These are phyloP conservation scores for Hirsutella thompsonii DNA, from an alignment of 2,329 filamentous ascomycete genomes.

Conservation along the genomic window DNA sequence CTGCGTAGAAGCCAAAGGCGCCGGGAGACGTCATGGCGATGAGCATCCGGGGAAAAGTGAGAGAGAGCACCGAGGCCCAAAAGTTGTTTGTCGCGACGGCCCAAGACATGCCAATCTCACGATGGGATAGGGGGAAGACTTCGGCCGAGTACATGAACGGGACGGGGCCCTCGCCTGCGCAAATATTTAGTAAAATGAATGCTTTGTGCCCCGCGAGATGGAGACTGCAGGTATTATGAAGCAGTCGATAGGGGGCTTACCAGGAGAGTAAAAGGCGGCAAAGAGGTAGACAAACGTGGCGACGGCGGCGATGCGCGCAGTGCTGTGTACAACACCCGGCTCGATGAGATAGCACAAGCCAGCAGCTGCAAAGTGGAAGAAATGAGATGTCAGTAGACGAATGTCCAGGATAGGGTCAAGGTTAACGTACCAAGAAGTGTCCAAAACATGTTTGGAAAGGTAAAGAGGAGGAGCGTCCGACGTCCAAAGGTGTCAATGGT, in stretches of 20 bases:
- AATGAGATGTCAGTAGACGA: not conserved
- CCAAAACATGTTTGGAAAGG: conserved; percentile 21
- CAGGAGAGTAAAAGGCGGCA: conserved; percentile 20
- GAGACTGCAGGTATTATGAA: too few relatives aligned
- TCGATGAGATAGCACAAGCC: conserved; percentile 15
- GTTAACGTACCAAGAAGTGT: conserved; percentile 8
- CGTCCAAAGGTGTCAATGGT: conserved; percentile 15
- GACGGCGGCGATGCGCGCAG: conserved; percentile 16
- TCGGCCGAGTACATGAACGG: conserved; percentile 25
- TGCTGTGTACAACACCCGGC: conserved; percentile 5
- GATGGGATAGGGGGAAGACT: conserved; percentile 23
- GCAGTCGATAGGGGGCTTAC: not conserved
- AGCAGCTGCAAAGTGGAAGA: conserved; percentile 5
- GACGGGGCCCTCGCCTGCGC: conserved; percentile 19
- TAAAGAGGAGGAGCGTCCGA: conserved; percentile 13
- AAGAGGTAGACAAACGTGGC: conserved; percentile 23
- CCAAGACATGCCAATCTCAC: conserved; percentile 25
- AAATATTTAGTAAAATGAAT: not conserved
- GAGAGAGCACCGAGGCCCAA: conserved; percentile 5
- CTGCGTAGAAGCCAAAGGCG: conserved; percentile 30
- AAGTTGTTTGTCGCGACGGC: conserved; percentile 24
- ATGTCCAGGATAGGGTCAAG: not conserved
- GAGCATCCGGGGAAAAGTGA: conserved; percentile 20
- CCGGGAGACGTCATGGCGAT: conserved; percentile 18
- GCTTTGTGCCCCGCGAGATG: too few relatives aligned